Evolutionary conservation across 306 rosid species (phyloP).

Genomic region (Sicyos edulis): DNA sequence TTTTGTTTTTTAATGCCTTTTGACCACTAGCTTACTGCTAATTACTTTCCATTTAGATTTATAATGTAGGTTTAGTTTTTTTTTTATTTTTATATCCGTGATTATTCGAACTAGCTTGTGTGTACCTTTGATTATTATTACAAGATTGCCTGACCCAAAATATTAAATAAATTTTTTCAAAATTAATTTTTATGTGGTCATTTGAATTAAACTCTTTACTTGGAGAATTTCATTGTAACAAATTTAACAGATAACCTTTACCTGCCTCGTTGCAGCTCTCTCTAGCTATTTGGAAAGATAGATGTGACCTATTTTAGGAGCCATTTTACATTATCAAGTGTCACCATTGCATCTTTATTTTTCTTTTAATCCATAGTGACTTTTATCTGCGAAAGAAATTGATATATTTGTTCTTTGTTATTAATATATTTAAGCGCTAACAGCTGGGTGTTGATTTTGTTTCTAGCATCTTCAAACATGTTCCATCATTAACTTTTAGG

Average conservation of each 20-base stretch:
- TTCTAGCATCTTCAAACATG: not conserved
- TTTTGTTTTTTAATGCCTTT: too few relatives aligned
- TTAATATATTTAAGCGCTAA: not conserved
- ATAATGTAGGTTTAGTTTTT: not conserved
- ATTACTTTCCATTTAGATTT: not conserved
- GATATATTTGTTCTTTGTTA: not conserved
- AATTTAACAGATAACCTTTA: constrained; percentile 3
- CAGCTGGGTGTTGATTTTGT: not conserved
- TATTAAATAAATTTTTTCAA: too few relatives aligned
- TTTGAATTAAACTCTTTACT: too few relatives aligned
- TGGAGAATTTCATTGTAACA: not conserved
- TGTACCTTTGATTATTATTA: too few relatives aligned
- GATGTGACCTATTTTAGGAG: not conserved
- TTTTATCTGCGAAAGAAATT: not conserved
- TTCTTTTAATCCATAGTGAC: not conserved
- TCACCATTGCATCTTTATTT: constrained; percentile 3
- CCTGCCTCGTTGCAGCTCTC: not conserved
- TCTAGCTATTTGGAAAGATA: not conserved
- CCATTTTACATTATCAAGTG: not conserved
- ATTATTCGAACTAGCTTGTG: too few relatives aligned
- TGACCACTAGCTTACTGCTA: too few relatives aligned
- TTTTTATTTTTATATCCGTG: too few relatives aligned
- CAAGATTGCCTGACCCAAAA: too few relatives aligned
- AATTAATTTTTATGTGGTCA: too few relatives aligned
- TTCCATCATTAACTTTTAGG: not conserved